These are phyloP conservation scores for Brassica nigra DNA, from an alignment of 345 rosid species.

Conservation along the genomic window DNA sequence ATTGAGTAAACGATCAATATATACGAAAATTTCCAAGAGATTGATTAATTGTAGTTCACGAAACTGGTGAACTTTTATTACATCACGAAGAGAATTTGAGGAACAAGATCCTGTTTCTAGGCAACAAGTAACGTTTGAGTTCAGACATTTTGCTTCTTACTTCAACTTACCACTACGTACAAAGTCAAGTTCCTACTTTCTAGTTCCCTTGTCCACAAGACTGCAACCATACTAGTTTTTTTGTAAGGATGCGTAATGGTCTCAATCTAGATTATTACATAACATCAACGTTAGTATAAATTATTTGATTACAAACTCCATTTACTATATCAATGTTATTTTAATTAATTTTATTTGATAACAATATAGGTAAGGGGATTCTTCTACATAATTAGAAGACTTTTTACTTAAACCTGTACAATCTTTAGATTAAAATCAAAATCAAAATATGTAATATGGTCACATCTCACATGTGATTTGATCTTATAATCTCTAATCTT, in stretches of 20 bases:
- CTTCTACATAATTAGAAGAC: background rate
- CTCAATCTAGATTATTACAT: background rate
- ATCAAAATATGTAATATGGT: background rate
- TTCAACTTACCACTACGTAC: constrained; percentile 14
- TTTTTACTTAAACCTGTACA: background rate
- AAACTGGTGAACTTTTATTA: constrained; percentile 20
- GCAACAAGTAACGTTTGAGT: constrained; percentile 29
- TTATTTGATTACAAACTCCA: background rate
- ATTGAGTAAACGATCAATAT: background rate
- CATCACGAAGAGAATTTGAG: constrained; percentile 7
- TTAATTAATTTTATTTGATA: background rate
- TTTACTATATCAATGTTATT: background rate
- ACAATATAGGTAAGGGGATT: background rate
- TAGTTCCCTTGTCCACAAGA: background rate
- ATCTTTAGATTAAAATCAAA: background rate
- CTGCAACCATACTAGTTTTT: background rate
- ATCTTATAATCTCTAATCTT: background rate
- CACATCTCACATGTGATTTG: background rate
- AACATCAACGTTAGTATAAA: background rate
- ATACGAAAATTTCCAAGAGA: background rate
- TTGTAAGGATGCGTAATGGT: background rate
- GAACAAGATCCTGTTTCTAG: constrained; percentile 35
- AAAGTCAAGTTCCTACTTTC: constrained; percentile 9
- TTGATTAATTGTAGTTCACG: constrained; percentile 15
- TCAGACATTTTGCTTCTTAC: constrained; percentile 39